These are phyloP conservation scores for Pythium utonaiense DNA, from an alignment of 352 stramenopile genomes.

Conservation along the genomic window DNA sequence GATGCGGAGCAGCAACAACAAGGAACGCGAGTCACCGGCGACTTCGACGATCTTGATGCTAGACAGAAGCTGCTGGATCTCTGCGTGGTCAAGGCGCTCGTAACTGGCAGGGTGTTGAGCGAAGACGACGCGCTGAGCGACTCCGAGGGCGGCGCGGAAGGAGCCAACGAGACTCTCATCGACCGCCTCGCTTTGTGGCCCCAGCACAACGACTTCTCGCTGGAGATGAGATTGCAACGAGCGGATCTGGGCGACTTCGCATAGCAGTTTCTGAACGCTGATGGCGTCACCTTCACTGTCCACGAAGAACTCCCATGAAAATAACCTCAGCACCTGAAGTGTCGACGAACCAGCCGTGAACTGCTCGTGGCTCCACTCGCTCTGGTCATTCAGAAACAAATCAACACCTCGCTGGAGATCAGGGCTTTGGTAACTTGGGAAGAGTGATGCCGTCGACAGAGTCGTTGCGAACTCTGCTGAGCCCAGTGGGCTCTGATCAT, in stretches of 20 bases:
- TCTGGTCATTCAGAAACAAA: constrained; percentile 70
- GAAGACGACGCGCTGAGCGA: constrained; percentile 58
- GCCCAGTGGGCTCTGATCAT: not conserved
- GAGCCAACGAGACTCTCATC: constrained; percentile 7
- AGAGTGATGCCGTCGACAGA: constrained; percentile 11
- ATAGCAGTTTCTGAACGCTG: constrained; percentile 32
- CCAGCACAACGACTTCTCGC: constrained; percentile 50
- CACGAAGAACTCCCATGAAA: constrained; percentile 46
- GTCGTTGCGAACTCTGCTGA: constrained; percentile 8
- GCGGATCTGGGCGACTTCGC: constrained; percentile 41
- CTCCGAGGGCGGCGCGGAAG: constrained; percentile 21
- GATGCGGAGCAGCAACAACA: constrained; percentile 49
- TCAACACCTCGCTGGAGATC: constrained; percentile 17
- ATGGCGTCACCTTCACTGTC: constrained; percentile 13
- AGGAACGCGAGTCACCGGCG: constrained; percentile 27
- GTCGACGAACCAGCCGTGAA: not conserved
- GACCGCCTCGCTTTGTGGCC: constrained; percentile 25
- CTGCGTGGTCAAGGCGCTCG: constrained; percentile 32
- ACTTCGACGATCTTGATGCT: constrained; percentile 40
- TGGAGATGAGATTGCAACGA: constrained; percentile 48
- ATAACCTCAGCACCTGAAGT: constrained; percentile 51
- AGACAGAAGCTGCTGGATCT: constrained; percentile 26
- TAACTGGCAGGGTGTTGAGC: constrained; percentile 41
- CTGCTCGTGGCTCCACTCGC: constrained; percentile 28
- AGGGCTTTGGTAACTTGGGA: constrained; percentile 3